Evolutionary conservation across 2,329 filamentous ascomycete genomes (phyloP).

Genomic region (Stachybotrys elegans): DNA sequence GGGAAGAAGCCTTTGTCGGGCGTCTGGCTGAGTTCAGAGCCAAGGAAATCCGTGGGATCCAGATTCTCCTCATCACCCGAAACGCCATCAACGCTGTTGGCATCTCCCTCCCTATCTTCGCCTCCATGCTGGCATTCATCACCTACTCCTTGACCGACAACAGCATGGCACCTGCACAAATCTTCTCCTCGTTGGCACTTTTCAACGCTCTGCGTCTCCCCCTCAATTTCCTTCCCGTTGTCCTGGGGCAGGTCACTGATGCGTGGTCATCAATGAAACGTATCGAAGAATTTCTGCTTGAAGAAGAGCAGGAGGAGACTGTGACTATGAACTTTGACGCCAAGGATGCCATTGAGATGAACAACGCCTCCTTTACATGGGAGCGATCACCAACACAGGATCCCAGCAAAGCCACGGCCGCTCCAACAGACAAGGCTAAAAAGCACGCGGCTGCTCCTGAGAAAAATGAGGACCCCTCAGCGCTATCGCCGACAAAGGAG

Average conservation of each 20-base stretch:
- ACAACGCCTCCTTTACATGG: conserved; percentile 80
- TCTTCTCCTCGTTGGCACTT: conserved; percentile 89
- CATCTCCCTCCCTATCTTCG: conserved; percentile 85
- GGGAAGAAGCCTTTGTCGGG: conserved; percentile 82
- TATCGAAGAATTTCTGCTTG: conserved; percentile 81
- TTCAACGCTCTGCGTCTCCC: conserved; percentile 92
- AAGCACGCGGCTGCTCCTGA: too few species aligned
- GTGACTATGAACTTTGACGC: conserved; percentile 50
- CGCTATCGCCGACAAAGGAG: conserved; percentile 34
- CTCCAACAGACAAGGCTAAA: conserved; percentile 39
- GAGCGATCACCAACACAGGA: conserved; percentile 61
- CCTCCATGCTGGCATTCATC: conserved; percentile 93
- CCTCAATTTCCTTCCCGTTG: conserved; percentile 80
- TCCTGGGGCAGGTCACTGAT: conserved; percentile 86
- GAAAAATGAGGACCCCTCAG: conserved; percentile 24
- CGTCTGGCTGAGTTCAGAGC: conserved; percentile 69
- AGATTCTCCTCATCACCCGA: conserved; percentile 74
- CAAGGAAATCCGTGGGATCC: conserved; percentile 77
- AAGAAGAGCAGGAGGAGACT: conserved; percentile 78
- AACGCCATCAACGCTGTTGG: conserved; percentile 82
- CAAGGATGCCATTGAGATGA: conserved; percentile 66
- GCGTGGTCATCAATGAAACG: conserved; percentile 79
- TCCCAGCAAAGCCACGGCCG: conserved; percentile 32
- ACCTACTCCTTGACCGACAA: conserved; percentile 67
- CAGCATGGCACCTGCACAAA: conserved; percentile 63